Percentiles rank a stretch among this genome's conserved stretches.
Conservation (phyloP, 495 filamentous ascomycete species). For the Evernia prunastri region DNA sequence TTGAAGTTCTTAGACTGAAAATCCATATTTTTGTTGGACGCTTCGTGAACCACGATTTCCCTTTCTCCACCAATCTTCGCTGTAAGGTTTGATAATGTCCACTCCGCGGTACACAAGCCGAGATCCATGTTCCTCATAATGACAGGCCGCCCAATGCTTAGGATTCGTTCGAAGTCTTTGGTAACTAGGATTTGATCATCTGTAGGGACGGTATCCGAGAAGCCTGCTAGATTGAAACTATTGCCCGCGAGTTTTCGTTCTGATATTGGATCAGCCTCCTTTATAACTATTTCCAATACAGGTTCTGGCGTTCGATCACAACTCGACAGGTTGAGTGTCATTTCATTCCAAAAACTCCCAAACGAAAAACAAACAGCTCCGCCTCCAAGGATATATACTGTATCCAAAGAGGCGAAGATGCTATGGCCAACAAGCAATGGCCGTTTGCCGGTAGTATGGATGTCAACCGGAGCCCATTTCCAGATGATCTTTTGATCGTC, state of each 20-base stretch:
- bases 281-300: background rate
- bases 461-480: conserved; percentile 10
- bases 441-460: conserved; percentile 28
- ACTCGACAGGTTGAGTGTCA: conserved; percentile 41
- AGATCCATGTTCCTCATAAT: conserved; percentile 60
- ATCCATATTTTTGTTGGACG: conserved; percentile 59
- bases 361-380: conserved; percentile 89
- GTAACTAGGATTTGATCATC: conserved; percentile 34
- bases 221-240: conserved; percentile 22
- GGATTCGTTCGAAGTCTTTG: conserved; percentile 52
- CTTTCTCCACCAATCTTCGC: conserved; percentile 56
- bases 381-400: conserved; percentile 62
- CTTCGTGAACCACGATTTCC: conserved; percentile 66
- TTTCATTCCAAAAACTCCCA: conserved; percentile 68
- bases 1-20: conserved; percentile 78
- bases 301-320: background rate
- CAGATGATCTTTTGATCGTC: conserved; percentile 15
- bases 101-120: conserved; percentile 58
- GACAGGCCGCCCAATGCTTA: conserved; percentile 54
- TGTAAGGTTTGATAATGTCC: conserved; percentile 65
- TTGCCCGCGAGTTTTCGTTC: background rate
- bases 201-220: conserved; percentile 22
- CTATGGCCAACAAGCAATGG: conserved; percentile 65
- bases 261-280: background rate
- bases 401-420: conserved; percentile 39